Evolutionary conservation across 805 yeast species (phyloP).

Genomic region (Candida lessepsii): DNA sequence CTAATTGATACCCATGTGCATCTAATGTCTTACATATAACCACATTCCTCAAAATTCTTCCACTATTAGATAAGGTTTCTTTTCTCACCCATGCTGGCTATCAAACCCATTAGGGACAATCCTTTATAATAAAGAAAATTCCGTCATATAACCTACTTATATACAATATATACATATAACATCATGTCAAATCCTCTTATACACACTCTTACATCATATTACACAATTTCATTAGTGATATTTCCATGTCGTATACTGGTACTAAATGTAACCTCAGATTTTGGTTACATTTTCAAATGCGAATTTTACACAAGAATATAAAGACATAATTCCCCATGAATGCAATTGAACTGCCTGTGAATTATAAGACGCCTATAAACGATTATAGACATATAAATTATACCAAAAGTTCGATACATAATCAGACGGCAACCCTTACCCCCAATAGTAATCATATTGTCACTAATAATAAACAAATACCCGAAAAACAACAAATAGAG

Average conservation of each 20-base stretch:
- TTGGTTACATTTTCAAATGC: slow-evolving; percentile 5
- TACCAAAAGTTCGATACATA: not conserved
- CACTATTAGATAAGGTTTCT: too few relatives aligned
- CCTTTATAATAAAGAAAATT: too few relatives aligned
- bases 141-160: not conserved
- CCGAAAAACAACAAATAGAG: slow-evolving; percentile 6
- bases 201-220: not conserved
- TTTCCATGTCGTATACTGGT: slow-evolving; percentile 2
- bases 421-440: not conserved
- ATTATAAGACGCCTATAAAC: slow-evolving; percentile 6
- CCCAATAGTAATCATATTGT: not conserved
- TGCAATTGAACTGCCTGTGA: slow-evolving; percentile 4
- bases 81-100: not conserved
- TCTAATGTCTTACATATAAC: too few relatives aligned
- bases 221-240: not conserved
- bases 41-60: too few relatives aligned
- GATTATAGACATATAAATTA: slow-evolving; percentile 4
- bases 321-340: slow-evolving; percentile 7
- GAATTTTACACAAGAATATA: slow-evolving; percentile 5
- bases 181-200: not conserved
- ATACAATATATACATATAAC: not conserved
- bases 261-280: slow-evolving; percentile 5
- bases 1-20: too few relatives aligned
- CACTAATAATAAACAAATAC: not conserved
- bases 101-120: not conserved